phyloP scores from a whole-genome alignment of 768 basidiomycete species.

The Pholiota molesta region DNA sequence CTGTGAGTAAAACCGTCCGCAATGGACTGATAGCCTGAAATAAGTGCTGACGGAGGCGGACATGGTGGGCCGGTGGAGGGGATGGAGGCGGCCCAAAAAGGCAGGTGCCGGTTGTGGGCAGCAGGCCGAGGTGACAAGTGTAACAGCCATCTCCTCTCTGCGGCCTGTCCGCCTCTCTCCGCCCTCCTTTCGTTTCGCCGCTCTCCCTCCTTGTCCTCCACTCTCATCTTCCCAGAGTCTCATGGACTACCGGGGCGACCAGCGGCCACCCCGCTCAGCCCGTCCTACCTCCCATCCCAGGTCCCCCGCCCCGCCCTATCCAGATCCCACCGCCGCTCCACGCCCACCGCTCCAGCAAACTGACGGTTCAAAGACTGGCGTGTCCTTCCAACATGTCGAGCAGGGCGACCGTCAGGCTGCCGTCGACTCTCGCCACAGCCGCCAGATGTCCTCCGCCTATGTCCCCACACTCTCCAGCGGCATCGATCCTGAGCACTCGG shows the following conservation, averaged over 20 bases:
- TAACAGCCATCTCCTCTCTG: conserved; percentile 25
- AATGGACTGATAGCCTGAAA: not conserved
- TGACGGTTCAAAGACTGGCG: conserved; percentile 45
- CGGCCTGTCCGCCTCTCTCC: conserved; percentile 25
- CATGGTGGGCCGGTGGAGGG: not conserved
- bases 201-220: conserved; percentile 13
- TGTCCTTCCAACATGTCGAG: conserved; percentile 73
- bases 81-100: conserved; percentile 19
- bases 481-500: conserved; percentile 44
- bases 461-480: conserved; percentile 30
- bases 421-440: conserved; percentile 54
- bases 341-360: conserved; percentile 35
- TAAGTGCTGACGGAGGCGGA: not conserved
- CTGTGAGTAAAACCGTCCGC: no score
- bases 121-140: conserved; percentile 16
- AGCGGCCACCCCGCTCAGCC: conserved; percentile 57
- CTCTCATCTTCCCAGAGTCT: conserved; percentile 37
- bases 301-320: conserved; percentile 44
- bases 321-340: conserved; percentile 28
- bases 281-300: conserved; percentile 45
- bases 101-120: conserved; percentile 18
- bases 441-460: conserved; percentile 49
- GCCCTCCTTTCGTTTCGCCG: conserved; percentile 18
- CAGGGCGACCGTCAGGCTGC: conserved; percentile 66
- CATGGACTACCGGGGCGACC: conserved; percentile 38